These are phyloP conservation scores for Carallia pectinifolia DNA, from an alignment of 345 rosid genomes.

Conservation along the genomic window DNA sequence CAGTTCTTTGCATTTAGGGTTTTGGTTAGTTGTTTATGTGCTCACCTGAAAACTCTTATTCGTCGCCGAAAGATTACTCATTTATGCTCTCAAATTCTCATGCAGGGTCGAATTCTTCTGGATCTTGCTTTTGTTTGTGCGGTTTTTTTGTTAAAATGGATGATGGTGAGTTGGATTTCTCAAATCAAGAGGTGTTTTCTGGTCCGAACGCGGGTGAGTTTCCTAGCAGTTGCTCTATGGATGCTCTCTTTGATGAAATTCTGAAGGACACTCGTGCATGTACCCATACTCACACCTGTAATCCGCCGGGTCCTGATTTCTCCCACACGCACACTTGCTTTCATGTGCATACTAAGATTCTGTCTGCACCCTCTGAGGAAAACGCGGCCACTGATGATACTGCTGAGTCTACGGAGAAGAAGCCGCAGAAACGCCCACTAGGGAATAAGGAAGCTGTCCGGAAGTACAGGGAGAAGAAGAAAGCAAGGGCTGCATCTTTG, in stretches of 20 bases:
- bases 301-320: conserved; percentile 87
- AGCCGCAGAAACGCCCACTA: conserved; percentile 61
- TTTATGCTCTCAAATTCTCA: conserved; percentile 2
- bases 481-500: conserved; percentile 88
- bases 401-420: conserved; percentile 64
- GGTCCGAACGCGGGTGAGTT: conserved; percentile 53
- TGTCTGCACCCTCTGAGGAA: conserved; percentile 59
- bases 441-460: conserved; percentile 94
- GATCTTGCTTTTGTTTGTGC: conserved; percentile 3
- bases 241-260: conserved; percentile 58
- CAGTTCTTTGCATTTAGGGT: background rate
- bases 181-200: conserved; percentile 69
- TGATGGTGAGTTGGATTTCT: conserved; percentile 90
- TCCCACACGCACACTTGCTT: conserved; percentile 89
- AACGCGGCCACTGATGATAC: conserved; percentile 70
- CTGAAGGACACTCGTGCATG: conserved; percentile 70
- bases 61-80: background rate
- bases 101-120: conserved; percentile 4
- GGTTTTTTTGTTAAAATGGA: conserved; percentile 47
- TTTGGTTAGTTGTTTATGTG: background rate
- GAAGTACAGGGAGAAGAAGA: conserved; percentile 97
- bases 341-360: conserved; percentile 87
- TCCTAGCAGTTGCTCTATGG: conserved; percentile 71
- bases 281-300: conserved; percentile 91
- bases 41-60: background rate